Percentiles rank a stretch among this genome's conserved stretches.
phyloP scores from a whole-genome alignment of 768 basidiomycete species.

The Chalciporus piperatus region DNA sequence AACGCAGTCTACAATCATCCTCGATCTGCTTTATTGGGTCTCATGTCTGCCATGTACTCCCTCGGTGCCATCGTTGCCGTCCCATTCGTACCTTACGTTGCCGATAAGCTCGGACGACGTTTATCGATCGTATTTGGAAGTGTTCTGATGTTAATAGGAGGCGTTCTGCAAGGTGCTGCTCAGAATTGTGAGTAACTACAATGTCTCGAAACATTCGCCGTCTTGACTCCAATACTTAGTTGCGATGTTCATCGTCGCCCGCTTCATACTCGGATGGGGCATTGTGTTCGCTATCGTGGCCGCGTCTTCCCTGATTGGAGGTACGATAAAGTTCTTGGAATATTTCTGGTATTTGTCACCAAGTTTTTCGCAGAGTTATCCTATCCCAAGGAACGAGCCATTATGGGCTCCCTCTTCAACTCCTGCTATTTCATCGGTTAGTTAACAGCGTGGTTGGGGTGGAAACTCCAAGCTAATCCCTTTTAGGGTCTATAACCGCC shows the following conservation, averaged over 20 bases:
- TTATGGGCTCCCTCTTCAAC: constrained; percentile 12
- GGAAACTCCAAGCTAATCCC: neutral
- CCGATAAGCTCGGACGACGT: constrained; percentile 16
- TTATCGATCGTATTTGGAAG: constrained; percentile 14
- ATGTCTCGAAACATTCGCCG: neutral
- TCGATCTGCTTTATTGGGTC: constrained; percentile 51
- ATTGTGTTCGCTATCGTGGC: constrained; percentile 15
- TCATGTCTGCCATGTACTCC: constrained; percentile 58
- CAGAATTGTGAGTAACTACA: constrained; percentile 6
- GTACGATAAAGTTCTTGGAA: constrained; percentile 1
- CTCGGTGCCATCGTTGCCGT: constrained; percentile 56
- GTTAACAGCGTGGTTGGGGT: neutral
- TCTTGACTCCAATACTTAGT: constrained; percentile 1
- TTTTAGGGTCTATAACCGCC: constrained; percentile 31
- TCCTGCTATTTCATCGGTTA: constrained; percentile 12
- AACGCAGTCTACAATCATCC: constrained; percentile 51
- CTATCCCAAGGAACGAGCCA: constrained; percentile 21
- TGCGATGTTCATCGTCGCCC: constrained; percentile 13
- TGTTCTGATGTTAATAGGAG: constrained; percentile 7
- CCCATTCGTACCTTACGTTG: constrained; percentile 33
- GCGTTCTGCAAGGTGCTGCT: constrained; percentile 17
- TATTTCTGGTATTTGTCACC: too few relatives aligned
- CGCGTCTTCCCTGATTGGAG: constrained; percentile 22
- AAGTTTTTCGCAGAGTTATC: constrained; percentile 14
- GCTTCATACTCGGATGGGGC: constrained; percentile 17